Percentiles rank a stretch among this genome's conserved stretches.
Evolutionary conservation across 2,329 filamentous ascomycete species (phyloP).

Genomic region (Coniochaeta sp.): DNA sequence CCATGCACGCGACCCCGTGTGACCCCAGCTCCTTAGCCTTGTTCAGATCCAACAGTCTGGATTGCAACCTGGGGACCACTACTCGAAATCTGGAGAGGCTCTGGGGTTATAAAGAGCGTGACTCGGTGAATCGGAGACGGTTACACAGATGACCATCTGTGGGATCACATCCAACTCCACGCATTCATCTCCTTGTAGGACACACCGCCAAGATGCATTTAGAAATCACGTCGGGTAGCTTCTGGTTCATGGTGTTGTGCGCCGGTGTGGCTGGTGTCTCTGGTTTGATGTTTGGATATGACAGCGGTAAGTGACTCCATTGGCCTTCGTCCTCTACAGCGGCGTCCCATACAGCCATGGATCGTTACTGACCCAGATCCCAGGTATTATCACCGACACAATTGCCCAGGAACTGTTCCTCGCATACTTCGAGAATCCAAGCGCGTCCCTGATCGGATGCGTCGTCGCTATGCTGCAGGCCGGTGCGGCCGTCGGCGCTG

Average conservation of each 20-base stretch:
- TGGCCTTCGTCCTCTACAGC: not conserved
- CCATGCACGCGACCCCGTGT: not conserved
- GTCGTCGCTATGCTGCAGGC: constrained; percentile 1
- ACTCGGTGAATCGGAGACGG: not conserved
- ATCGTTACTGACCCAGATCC: not conserved
- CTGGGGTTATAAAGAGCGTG: not conserved
- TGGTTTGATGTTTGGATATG: constrained; percentile 1
- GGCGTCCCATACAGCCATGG: not conserved
- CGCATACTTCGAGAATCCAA: not conserved
- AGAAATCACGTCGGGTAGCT: not conserved
- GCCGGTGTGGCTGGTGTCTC: not conserved
- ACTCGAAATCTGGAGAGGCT: not conserved
- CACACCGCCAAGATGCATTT: not conserved
- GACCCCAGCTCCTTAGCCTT: not conserved
- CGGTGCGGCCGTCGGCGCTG: not conserved
- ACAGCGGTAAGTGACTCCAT: not conserved
- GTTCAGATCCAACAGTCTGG: not conserved
- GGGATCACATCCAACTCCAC: not conserved
- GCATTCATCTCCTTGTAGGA: not conserved
- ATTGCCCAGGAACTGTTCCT: not conserved
- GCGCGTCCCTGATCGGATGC: not conserved
- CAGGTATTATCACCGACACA: constrained; percentile 1
- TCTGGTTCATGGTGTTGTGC: constrained; percentile 2
- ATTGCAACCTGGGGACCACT: not conserved
- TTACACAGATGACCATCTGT: not conserved